phyloP scores from a whole-genome alignment of 1,139 yeast species.

The Entelexis sorbosivorans region DNA sequence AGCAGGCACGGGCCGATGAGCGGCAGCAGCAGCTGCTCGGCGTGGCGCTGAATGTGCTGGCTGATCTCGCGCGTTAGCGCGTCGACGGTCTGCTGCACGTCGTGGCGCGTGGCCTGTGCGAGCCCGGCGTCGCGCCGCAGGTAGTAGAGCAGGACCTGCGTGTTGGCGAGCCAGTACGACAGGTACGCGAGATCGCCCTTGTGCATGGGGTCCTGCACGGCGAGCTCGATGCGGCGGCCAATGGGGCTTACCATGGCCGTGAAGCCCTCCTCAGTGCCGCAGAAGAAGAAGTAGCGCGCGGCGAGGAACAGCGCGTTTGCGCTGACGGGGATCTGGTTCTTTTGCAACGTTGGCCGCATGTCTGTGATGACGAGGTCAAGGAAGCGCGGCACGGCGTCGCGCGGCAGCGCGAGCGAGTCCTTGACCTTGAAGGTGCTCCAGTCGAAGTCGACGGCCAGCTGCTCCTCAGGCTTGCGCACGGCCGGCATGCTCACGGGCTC shows the following conservation, averaged over 20 bases:
- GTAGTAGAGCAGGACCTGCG: conserved; percentile 33
- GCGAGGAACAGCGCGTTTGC: conserved; percentile 36
- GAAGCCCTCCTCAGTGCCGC: conserved; percentile 31
- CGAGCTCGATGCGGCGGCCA: conserved; percentile 30
- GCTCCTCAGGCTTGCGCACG: background rate
- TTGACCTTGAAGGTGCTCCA: conserved; percentile 19
- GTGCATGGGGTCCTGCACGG: conserved; percentile 27
- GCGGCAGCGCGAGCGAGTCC: conserved; percentile 20
- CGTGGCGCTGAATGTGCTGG: conserved; percentile 26
- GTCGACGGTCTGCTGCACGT: conserved; percentile 29
- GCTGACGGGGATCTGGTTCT: conserved; percentile 34
- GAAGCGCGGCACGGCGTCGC: conserved; percentile 26
- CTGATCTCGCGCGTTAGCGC: conserved; percentile 31
- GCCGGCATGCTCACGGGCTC: conserved; percentile 9
- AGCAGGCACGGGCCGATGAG: conserved; percentile 33
- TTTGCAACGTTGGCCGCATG: conserved; percentile 33
- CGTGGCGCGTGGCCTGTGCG: conserved; percentile 24
- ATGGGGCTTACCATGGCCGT: conserved; percentile 31
- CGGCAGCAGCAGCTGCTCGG: conserved; percentile 32
- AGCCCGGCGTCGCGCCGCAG: conserved; percentile 32
- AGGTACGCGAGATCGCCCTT: conserved; percentile 33
- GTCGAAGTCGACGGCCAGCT: conserved; percentile 17
- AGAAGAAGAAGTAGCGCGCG: conserved; percentile 34
- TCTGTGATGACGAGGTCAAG: conserved; percentile 33
- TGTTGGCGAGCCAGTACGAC: conserved; percentile 37